These are phyloP conservation scores for Aureobasidium sp. DNA, from an alignment of 2,329 filamentous ascomycete species.

Conservation along the genomic window DNA sequence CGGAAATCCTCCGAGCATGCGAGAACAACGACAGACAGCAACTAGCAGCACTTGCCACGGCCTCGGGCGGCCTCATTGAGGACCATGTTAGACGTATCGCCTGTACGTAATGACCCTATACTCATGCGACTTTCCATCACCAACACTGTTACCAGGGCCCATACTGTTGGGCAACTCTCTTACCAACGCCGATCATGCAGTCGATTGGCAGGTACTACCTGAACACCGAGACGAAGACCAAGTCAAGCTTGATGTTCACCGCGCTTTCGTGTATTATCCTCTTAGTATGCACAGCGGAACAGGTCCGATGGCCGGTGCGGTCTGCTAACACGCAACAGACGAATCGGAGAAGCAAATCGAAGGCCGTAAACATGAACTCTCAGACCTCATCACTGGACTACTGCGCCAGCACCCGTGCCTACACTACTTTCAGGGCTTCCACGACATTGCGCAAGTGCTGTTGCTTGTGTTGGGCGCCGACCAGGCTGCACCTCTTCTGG, in stretches of 20 bases:
- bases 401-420: constrained; percentile 74
- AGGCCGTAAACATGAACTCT: constrained; percentile 65
- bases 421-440: constrained; percentile 96
- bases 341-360: constrained; percentile 60
- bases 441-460: constrained; percentile 95
- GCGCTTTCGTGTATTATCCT: constrained; percentile 97
- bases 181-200: constrained; percentile 11
- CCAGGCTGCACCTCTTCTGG: constrained; percentile 54
- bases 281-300: constrained; percentile 46
- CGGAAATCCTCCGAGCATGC: constrained; percentile 34
- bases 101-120: constrained; percentile 49
- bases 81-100: constrained; percentile 57
- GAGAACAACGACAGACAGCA: constrained; percentile 29
- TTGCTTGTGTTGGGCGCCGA: constrained; percentile 68
- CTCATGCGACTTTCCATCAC: constrained; percentile 2
- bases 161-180: constrained; percentile 39
- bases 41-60: constrained; percentile 35
- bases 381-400: constrained; percentile 67
- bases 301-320: constrained; percentile 20
- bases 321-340: constrained; percentile 38
- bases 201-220: constrained; percentile 55
- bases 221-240: constrained; percentile 84
- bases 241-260: constrained; percentile 82
- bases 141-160: constrained; percentile 45
- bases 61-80: constrained; percentile 36